phyloP scores from a whole-genome alignment of 2,329 filamentous ascomycete genomes.

The Aspergillus udagawae region DNA sequence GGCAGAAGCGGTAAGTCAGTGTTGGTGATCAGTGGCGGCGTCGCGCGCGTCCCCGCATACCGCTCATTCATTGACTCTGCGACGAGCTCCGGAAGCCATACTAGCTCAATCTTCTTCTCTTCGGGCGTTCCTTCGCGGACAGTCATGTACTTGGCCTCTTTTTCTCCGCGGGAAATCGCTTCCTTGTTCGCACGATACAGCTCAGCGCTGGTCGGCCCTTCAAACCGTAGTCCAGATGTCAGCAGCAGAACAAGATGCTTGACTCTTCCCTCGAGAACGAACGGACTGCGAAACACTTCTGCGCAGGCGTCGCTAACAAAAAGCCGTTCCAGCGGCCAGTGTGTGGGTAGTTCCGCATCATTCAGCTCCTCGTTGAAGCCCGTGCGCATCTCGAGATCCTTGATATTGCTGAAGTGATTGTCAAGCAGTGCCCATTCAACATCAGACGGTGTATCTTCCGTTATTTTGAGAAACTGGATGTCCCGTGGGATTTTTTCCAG shows the following conservation, averaged over 20 bases:
- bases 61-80: slow-evolving; percentile 10
- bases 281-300: slow-evolving; percentile 14
- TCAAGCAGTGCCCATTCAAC: slow-evolving; percentile 21
- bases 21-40: background rate
- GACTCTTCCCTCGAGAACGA: slow-evolving; percentile 17
- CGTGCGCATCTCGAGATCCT: slow-evolving; percentile 14
- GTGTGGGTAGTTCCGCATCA: slow-evolving; percentile 19
- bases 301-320: slow-evolving; percentile 10
- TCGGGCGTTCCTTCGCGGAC: slow-evolving; percentile 4
- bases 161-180: slow-evolving; percentile 17
- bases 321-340: slow-evolving; percentile 22
- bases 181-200: slow-evolving; percentile 5
- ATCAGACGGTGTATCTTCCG: slow-evolving; percentile 19
- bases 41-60: background rate
- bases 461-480: slow-evolving; percentile 11
- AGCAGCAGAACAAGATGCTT: slow-evolving; percentile 17
- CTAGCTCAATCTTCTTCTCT: slow-evolving; percentile 12
- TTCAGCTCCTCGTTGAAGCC: slow-evolving; percentile 22
- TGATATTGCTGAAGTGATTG: slow-evolving; percentile 18
- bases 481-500: slow-evolving; percentile 15
- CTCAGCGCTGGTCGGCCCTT: slow-evolving; percentile 17
- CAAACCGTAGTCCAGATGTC: slow-evolving; percentile 21
- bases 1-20: background rate
- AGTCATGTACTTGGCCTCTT: slow-evolving; percentile 6
- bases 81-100: slow-evolving; percentile 11